Evolutionary conservation across 345 rosid genomes (phyloP).

Genomic region (Dipteronia dyeriana): DNA sequence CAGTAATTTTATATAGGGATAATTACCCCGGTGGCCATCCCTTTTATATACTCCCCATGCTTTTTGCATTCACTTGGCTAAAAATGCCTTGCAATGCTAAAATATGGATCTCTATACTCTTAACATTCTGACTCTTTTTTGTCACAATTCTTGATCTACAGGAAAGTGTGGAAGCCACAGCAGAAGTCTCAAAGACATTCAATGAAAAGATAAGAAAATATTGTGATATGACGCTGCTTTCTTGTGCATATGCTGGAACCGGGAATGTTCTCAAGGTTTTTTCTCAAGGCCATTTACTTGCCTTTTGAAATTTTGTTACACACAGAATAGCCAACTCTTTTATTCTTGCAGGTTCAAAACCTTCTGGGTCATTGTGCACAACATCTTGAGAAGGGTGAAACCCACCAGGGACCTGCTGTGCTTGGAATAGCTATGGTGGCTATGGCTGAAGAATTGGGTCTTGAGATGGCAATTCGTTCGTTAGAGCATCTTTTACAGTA

Average conservation of each 20-base stretch:
- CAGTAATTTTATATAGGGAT: conserved; percentile 1
- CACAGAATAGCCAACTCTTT: conserved; percentile 23
- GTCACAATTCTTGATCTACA: conserved; percentile 30
- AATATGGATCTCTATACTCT: conserved; percentile 2
- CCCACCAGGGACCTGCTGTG: conserved; percentile 93
- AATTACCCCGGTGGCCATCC: no score
- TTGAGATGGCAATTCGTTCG: conserved; percentile 95
- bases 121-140: conserved; percentile 13
- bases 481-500: conserved; percentile 92
- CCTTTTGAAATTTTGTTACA: conserved; percentile 15
- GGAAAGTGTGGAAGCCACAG: conserved; percentile 93
- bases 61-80: background rate
- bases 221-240: conserved; percentile 86
- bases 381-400: conserved; percentile 84
- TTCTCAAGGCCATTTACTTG: conserved; percentile 18
- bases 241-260: conserved; percentile 98
- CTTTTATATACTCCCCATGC: background rate
- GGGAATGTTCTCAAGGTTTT: conserved; percentile 96
- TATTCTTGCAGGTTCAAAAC: conserved; percentile 69
- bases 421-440: conserved; percentile 99
- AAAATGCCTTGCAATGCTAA: background rate
- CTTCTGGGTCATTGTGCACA: conserved; percentile 88
- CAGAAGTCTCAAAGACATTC: conserved; percentile 94
- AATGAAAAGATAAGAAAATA: conserved; percentile 89
- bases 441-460: conserved; percentile 97